Evolutionary conservation across 2,329 filamentous ascomycete species (phyloP), one percentile per base, ranked within the genome.

Genomic region (Herpotrichia juniperi): DNA sequence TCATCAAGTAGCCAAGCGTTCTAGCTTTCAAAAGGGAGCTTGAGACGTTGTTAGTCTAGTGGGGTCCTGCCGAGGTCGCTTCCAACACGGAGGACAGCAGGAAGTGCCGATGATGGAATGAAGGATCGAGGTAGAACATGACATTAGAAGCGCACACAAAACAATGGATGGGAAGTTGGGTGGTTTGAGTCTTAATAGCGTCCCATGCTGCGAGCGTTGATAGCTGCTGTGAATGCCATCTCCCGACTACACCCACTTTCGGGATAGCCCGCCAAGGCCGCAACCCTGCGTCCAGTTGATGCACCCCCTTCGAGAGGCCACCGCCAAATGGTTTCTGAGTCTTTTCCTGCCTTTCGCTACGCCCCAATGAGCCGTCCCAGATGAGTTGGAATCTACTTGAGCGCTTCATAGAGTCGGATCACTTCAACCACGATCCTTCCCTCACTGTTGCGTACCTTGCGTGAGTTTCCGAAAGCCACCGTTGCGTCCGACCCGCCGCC

Each of bases 351-450:
- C 47, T 51, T 48, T 51, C 51, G 50, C 46, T 58, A 53, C 62
- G 63, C 64, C 66, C 68, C 68, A 71, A 73, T 73, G 70, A 71
- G 61, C 68, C 69, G 70, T 66, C 65, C 69, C 69, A 67, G 68
- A 81, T 81, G 79, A 80, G 78, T 78, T 93, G 90, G 90, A 89
- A 93, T 81, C 82, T 94, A 80, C 84, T 94, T 74, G 89, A 91
- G 82, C 87, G 90, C 77, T 93, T 93, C 85, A 87, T 94, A 81
- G 90, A 93, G 83, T 92, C 89, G 80, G 90, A 94, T 82, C 89
- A 94, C 81, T 94, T 94, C 83, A 93, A 93, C 81, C 88, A 90
- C 78, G 88, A 93, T 78, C 90, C 91, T 59, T 93, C 92, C 76
- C 87, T 94, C 75, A 89, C 90, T 56, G 90, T 94, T 73, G 91